phyloP scores from a whole-genome alignment of 1,284 basidiomycete genomes.

The Trichosporon asahii region DNA sequence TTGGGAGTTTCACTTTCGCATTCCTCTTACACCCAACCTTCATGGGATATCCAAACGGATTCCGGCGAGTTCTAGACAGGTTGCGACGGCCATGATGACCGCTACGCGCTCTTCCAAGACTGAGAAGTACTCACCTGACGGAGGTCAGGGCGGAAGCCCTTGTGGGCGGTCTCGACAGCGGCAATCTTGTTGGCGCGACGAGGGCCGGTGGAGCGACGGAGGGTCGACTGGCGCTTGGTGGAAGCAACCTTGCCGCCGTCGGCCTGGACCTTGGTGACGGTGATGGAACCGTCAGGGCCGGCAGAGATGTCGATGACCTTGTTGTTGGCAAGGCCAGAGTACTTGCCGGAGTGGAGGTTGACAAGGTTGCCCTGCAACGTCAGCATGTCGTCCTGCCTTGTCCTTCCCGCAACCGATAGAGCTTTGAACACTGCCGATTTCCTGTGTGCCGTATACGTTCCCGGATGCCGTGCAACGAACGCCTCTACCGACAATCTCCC shows the following conservation, averaged over 20 bases:
- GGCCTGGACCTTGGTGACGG: constrained; percentile 65
- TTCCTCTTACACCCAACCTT: constrained; percentile 47
- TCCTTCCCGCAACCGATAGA: neutral
- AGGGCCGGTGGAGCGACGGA: constrained; percentile 68
- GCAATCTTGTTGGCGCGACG: constrained; percentile 72
- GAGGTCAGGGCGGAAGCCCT: constrained; percentile 78
- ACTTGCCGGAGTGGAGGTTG: constrained; percentile 83
- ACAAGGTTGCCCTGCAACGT: constrained; percentile 69
- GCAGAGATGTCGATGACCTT: constrained; percentile 71
- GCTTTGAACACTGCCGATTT: neutral
- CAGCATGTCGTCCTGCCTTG: neutral
- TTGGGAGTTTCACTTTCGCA: constrained; percentile 32
- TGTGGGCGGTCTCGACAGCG: constrained; percentile 62
- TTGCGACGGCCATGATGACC: constrained; percentile 23
- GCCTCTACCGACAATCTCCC: no score
- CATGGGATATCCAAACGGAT: constrained; percentile 25
- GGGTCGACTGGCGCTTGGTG: constrained; percentile 53
- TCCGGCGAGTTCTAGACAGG: constrained; percentile 46
- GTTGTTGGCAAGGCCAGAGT: constrained; percentile 77
- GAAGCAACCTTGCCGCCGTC: constrained; percentile 54
- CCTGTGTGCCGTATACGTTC: neutral
- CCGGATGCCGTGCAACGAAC: no score
- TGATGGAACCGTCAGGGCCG: constrained; percentile 59
- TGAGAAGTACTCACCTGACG: constrained; percentile 64
- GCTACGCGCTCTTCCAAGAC: neutral